Base-by-base conservation (phyloP, 768 basidiomycete genomes). In the Glaciozyma martinii region DNA sequence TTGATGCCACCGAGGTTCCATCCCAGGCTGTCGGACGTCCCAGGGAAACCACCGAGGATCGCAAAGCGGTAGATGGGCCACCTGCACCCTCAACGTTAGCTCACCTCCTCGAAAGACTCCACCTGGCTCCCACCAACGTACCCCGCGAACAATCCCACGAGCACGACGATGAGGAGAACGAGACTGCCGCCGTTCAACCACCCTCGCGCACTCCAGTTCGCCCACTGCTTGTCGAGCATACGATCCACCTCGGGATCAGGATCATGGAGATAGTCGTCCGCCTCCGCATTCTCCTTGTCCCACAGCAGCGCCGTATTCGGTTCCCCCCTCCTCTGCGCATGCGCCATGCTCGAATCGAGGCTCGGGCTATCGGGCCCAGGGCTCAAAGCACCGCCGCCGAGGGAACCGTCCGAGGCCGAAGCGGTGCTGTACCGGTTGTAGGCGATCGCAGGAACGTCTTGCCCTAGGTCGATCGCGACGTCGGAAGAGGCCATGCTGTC, bases 1-100 rank as follows among this genome's bases (percentile, higher is more conserved):
- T 98, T 98, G 71, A 89, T 85, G 7, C 88, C 88, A 27, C 93
- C 92, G 23, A 93, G 80, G 76, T 94, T 93, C 78, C 85, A 92
- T 50, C 67, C 56, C 13, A 49, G 44, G 47, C 49, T 42, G 27
- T 42, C 33, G 33, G 50, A 30, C 33, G 50, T 50, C 27, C n/a
- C 37, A 27, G 46, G 43, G 16, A 58, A 54, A 19, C 54, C 29
- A 12, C 44, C 62, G 27, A 49, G 58, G 42, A 49, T 46, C 3
- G 53, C 63, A 25, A 50, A 67, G 23, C 56, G 59, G 54, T 68
- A 67, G 43, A 95, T 85, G 16, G 94, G 94, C 74, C 89, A 95
- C 54, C 88, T 62, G 60, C 19, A 9, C 10, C 7, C 25, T 8
- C 12, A 25, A 56, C 40, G 37, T 33, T 25, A 33, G 42, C 13